Conservation (phyloP, 192 early-diverging fungal genomes). For the Podila epicladia region DNA sequence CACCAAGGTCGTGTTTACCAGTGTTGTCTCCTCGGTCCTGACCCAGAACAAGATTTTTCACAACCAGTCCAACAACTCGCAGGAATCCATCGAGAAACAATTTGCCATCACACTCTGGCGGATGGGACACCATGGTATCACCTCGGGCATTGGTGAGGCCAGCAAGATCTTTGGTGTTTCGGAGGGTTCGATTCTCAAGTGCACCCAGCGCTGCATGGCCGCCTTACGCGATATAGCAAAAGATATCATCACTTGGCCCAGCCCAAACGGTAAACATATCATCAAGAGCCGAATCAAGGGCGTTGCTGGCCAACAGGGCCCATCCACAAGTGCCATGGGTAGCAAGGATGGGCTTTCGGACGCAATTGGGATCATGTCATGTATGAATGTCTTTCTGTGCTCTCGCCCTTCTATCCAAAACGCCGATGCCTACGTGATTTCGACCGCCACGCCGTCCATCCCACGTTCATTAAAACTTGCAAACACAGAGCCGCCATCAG, state of each 20-base stretch:
- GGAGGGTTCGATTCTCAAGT: slow-evolving; percentile 40
- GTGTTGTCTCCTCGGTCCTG: slow-evolving; percentile 26
- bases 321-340: background rate
- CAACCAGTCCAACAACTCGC: slow-evolving; percentile 21
- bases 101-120: slow-evolving; percentile 40
- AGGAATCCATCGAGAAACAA: slow-evolving; percentile 30
- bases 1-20: slow-evolving; percentile 22
- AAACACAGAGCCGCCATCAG: background rate
- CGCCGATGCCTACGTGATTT: slow-evolving; percentile 14
- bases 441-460: slow-evolving; percentile 1
- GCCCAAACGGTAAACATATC: slow-evolving; percentile 13
- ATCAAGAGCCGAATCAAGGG: slow-evolving; percentile 23
- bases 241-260: slow-evolving; percentile 38
- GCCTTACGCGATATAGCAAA: slow-evolving; percentile 21
- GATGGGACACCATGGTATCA: slow-evolving; percentile 33
- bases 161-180: slow-evolving; percentile 38
- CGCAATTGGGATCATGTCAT: slow-evolving; percentile 26
- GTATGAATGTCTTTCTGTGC: slow-evolving; percentile 14
- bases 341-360: background rate
- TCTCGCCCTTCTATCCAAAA: slow-evolving; percentile 17
- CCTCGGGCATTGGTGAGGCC: slow-evolving; percentile 28
- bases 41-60: slow-evolving; percentile 27
- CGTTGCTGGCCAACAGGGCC: background rate
- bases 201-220: slow-evolving; percentile 36
- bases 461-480: slow-evolving; percentile 1